Evolutionary conservation across 495 filamentous ascomycete genomes (phyloP), one percentile per base, ranked within the genome.

Genomic region (Glutinoglossum americanum): DNA sequence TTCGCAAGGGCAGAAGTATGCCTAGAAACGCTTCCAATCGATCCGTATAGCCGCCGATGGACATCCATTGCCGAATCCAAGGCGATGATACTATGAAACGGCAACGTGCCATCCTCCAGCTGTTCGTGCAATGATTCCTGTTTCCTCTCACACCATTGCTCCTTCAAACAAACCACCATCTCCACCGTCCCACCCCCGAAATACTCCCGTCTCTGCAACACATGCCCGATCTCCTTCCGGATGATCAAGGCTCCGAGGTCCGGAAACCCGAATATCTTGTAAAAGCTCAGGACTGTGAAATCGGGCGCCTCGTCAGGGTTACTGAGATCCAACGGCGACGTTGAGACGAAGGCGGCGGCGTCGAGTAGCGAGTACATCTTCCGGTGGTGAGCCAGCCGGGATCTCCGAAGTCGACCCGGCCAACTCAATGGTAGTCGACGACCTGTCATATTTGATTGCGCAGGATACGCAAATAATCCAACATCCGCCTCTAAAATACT

Each of bases 181-280:
- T 80, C 79, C 23, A 89, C 82, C 1, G 84, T 87, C 6, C 85
- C 84, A 13, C 85, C 85, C 33, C 85, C 85, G 64, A 90, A 90
- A 63, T 83, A 88, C 54, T 73, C 76, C 30, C 82, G 73, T 54
- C 78, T 71, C 53, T 72, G 68, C 6, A 89, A 72, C 39, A 84
- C 74, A 51, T 79, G 72, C 0, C 76, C 80, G 23, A 80, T 78
- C 21, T 73, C 70, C 61, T 74, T 80, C 30, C 82, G 76, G 10
- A 89, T 74, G 35, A 87, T 74, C 49, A 53, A 66, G 5, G 76
- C 84, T 0, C 85, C 85, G 15, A 90, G 72, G 57, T 89, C 80
- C 0, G 85, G 85, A 57, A 85, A 85, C 17, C 85, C 85, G 64
- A 89, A 89, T 54, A 89, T 84, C 68, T 90, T 90, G 67, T 89